These are phyloP conservation scores for Auricularia auricula-judae DNA, from an alignment of 768 basidiomycete species.

Conservation along the genomic window DNA sequence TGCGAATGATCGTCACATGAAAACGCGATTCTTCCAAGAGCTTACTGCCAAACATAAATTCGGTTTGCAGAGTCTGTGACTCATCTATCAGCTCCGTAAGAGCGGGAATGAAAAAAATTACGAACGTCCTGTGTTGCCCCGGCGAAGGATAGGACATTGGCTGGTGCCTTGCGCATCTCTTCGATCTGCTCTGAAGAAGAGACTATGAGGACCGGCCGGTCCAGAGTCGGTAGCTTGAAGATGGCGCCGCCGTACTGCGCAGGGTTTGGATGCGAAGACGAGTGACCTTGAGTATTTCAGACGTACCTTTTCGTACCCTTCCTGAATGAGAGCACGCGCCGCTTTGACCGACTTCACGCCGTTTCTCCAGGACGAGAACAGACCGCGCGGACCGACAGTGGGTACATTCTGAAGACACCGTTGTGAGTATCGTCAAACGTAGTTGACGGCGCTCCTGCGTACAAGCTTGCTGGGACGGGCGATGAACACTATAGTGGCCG, in stretches of 20 bases:
- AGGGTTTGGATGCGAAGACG: neutral
- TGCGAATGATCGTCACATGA: neutral
- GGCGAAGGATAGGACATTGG: neutral
- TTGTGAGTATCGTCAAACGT: too few relatives aligned
- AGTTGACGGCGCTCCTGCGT: too few relatives aligned
- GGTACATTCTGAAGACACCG: too few relatives aligned
- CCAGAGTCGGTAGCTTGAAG: neutral
- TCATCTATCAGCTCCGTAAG: neutral
- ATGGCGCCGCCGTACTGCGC: neutral
- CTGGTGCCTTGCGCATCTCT: neutral
- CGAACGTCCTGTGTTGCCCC: neutral
- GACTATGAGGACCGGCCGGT: neutral
- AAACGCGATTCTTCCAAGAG: neutral
- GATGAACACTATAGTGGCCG: too few relatives aligned
- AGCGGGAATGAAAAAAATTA: neutral
- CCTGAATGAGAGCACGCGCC: neutral
- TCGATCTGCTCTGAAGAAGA: neutral
- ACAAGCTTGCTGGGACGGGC: too few relatives aligned
- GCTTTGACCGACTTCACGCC: neutral
- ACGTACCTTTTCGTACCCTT: neutral
- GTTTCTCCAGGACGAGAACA: neutral
- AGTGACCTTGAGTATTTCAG: neutral
- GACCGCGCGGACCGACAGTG: too few relatives aligned
- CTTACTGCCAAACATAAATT: neutral
- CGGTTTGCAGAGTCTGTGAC: neutral